A percentile compares a stretch with the other conserved stretches of the same genome.
These are phyloP conservation scores for Hemerocallis citrina DNA, from an alignment of 106 monocot species.

Conservation along the genomic window DNA sequence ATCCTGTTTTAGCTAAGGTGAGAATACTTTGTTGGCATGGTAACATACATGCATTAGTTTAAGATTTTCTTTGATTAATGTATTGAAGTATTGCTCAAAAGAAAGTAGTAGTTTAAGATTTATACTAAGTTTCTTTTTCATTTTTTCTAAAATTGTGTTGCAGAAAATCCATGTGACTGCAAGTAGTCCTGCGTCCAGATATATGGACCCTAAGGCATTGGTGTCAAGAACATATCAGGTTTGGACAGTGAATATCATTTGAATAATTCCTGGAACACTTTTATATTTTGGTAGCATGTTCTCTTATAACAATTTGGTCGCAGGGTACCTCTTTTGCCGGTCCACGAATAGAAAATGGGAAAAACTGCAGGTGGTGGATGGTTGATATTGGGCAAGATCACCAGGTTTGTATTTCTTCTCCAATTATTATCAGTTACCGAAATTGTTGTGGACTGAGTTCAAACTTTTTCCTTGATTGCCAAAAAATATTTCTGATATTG, in stretches of 20 bases:
- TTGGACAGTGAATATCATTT: neutral
- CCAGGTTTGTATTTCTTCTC: slow-evolving; percentile 52
- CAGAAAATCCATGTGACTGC: slow-evolving; percentile 82
- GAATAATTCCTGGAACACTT: neutral
- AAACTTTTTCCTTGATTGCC: too few species aligned
- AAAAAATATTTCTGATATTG: too few species aligned
- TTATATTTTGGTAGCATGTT: neutral
- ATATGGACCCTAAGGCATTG: slow-evolving; percentile 85
- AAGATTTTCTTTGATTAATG: too few species aligned
- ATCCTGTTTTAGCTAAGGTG: slow-evolving; percentile 92
- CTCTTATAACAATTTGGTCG: neutral
- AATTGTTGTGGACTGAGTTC: too few species aligned
- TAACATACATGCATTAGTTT: neutral
- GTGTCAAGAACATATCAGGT: slow-evolving; percentile 90
- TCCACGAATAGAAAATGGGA: slow-evolving; percentile 55
- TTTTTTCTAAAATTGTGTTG: too few species aligned
- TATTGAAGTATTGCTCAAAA: too few species aligned
- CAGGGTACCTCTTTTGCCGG: slow-evolving; percentile 90
- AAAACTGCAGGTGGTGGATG: slow-evolving; percentile 85
- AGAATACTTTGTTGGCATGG: neutral
- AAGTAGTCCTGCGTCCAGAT: slow-evolving; percentile 88
- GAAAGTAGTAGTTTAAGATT: neutral
- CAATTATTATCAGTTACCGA: neutral
- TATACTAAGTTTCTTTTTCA: too few species aligned
- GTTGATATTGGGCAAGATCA: slow-evolving; percentile 85